Conservation (phyloP, 1,284 basidiomycete species). For the Sporisorium graminicola region DNA sequence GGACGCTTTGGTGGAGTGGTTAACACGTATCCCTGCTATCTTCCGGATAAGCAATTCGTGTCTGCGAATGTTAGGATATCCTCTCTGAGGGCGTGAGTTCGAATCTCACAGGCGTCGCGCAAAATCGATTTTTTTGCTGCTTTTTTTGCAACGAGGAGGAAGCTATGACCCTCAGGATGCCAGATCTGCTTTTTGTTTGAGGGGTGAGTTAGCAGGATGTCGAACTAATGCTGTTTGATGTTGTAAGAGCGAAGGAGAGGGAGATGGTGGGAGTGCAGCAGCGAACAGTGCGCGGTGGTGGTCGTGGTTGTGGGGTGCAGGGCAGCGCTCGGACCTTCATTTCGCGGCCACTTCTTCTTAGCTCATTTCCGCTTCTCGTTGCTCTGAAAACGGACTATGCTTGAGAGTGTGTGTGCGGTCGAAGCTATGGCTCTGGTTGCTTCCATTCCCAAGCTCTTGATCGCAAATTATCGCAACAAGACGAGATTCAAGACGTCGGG, state of each 20-base stretch:
- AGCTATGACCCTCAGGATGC: constrained; percentile 3
- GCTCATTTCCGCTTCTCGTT: neutral
- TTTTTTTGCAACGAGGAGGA: neutral
- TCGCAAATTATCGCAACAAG: neutral
- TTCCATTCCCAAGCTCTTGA: too few relatives aligned
- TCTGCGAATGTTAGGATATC: constrained; percentile 37
- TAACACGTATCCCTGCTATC: constrained; percentile 58
- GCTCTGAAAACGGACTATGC: neutral
- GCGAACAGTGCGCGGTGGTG: neutral
- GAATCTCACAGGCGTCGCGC: constrained; percentile 57
- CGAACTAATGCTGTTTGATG: constrained; percentile 5
- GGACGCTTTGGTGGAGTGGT: constrained; percentile 58
- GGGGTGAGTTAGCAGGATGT: neutral
- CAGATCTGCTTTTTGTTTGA: neutral
- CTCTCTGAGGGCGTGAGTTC: constrained; percentile 60
- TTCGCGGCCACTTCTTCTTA: neutral
- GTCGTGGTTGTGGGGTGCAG: too few relatives aligned
- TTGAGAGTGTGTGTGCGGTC: too few relatives aligned
- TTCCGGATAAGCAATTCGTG: constrained; percentile 10
- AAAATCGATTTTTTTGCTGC: neutral
- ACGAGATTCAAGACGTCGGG: too few relatives aligned
- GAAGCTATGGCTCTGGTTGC: too few relatives aligned
- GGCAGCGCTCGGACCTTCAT: neutral
- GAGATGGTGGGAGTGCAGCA: neutral
- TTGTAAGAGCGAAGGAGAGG: neutral